Conservation (phyloP, 345 rosid species). For the Brassica cretica region DNA sequence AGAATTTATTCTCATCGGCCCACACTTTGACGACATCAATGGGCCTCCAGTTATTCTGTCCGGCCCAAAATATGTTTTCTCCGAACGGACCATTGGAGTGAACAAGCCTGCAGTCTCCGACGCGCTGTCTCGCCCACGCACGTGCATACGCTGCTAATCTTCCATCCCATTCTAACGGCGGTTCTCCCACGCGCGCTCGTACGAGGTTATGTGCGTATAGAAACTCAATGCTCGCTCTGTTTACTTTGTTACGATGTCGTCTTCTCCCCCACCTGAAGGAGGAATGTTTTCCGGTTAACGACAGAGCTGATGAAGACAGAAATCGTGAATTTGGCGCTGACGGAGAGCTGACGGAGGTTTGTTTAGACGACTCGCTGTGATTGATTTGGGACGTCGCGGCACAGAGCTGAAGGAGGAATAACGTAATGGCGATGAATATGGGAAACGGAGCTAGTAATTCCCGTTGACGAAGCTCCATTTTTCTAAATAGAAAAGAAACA, state of each 20-base stretch:
- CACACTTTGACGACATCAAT: constrained; percentile 40
- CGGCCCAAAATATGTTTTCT: constrained; percentile 58
- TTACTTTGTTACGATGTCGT: constrained; percentile 21
- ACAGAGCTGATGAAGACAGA: constrained; percentile 10
- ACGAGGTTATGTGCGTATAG: constrained; percentile 47
- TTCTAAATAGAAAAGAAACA: not conserved
- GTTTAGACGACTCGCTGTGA: constrained; percentile 9
- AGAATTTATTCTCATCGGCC: constrained; percentile 42
- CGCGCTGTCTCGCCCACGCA: constrained; percentile 41
- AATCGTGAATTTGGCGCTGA: not conserved
- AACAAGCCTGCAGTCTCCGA: constrained; percentile 41
- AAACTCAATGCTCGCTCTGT: constrained; percentile 29
- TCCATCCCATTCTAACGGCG: constrained; percentile 45
- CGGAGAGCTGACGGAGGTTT: constrained; percentile 26
- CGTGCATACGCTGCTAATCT: constrained; percentile 45
- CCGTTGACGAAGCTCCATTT: constrained; percentile 35
- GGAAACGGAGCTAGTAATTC: constrained; percentile 29
- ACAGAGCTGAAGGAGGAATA: constrained; percentile 20
- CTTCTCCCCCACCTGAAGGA: constrained; percentile 25
- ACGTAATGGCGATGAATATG: constrained; percentile 9
- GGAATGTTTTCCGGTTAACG: not conserved
- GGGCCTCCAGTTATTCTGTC: constrained; percentile 43
- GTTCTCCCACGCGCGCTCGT: constrained; percentile 34
- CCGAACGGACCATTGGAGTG: constrained; percentile 55
- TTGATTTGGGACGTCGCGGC: constrained; percentile 22